These are phyloP conservation scores for Neurospora sp. DNA, from an alignment of 495 filamentous ascomycete species.

Conservation along the genomic window DNA sequence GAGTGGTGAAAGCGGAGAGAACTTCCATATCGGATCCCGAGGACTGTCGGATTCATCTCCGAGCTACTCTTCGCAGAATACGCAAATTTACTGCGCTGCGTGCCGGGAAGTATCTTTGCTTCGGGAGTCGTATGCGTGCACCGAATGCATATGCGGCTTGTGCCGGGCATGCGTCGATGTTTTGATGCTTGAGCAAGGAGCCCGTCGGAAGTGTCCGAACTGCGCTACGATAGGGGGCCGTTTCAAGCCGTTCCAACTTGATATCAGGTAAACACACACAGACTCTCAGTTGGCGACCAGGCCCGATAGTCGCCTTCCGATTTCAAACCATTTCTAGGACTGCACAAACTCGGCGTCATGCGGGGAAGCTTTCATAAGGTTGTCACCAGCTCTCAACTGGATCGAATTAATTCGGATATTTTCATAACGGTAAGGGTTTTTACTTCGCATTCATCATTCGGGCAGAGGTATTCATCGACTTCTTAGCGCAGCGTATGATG, in stretches of 20 bases:
- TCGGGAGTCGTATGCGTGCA: conserved; percentile 79
- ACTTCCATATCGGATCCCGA: conserved; percentile 53
- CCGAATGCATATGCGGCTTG: conserved; percentile 86
- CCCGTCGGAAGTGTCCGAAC: conserved; percentile 51
- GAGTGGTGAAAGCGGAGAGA: conserved; percentile 47
- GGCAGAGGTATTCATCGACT: not conserved
- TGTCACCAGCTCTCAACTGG: not conserved
- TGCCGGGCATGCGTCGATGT: conserved; percentile 78
- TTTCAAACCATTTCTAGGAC: not conserved
- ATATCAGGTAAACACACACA: conserved; percentile 39
- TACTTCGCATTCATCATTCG: not conserved
- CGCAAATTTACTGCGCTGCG: conserved; percentile 81
- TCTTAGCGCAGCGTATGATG: not conserved
- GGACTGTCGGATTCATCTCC: conserved; percentile 47
- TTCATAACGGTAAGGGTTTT: not conserved
- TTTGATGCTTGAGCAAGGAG: conserved; percentile 54
- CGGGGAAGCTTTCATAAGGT: not conserved
- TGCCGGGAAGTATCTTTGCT: conserved; percentile 66
- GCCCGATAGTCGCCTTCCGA: not conserved
- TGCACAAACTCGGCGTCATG: not conserved
- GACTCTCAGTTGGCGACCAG: not conserved
- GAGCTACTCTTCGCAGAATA: conserved; percentile 45
- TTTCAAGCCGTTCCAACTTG: conserved; percentile 59
- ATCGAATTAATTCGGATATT: not conserved
- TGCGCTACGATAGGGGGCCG: conserved; percentile 57